These are phyloP conservation scores for Hydnum rufescens DNA, from an alignment of 768 basidiomycete species.

Conservation along the genomic window DNA sequence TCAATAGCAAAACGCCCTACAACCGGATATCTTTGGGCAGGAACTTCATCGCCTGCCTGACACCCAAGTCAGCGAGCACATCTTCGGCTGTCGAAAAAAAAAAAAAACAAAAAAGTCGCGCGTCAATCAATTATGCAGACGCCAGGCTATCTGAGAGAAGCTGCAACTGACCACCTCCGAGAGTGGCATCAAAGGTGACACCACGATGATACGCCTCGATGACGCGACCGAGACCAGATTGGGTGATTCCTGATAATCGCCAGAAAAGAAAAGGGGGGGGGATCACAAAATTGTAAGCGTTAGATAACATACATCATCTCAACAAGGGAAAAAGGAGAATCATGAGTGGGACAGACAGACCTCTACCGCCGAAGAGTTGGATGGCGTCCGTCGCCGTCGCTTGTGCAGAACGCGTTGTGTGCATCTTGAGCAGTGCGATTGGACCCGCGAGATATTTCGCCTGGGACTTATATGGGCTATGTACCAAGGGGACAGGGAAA, in stretches of 20 bases:
- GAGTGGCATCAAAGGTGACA: slow-evolving; percentile 63
- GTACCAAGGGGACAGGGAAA: background rate
- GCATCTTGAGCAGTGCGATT: slow-evolving; percentile 3
- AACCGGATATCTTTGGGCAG: slow-evolving; percentile 25
- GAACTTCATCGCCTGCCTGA: slow-evolving; percentile 53
- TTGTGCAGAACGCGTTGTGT: slow-evolving; percentile 56
- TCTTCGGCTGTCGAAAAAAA: slow-evolving; percentile 10
- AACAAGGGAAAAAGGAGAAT: too few species aligned
- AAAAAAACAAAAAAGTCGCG: background rate
- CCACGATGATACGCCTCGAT: slow-evolving; percentile 66
- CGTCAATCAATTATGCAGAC: background rate
- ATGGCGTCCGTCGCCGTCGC: slow-evolving; percentile 59
- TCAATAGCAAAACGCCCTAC: background rate
- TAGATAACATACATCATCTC: too few species aligned
- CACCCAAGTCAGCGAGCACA: slow-evolving; percentile 59
- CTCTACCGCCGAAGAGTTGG: slow-evolving; percentile 11
- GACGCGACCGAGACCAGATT: slow-evolving; percentile 57
- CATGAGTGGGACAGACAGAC: background rate
- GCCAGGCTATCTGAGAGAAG: background rate
- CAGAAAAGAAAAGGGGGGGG: slow-evolving; percentile 32
- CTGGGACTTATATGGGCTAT: slow-evolving; percentile 43
- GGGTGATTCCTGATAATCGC: slow-evolving; percentile 69
- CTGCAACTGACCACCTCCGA: slow-evolving; percentile 49
- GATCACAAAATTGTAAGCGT: too few species aligned
- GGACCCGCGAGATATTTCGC: slow-evolving; percentile 20